Evolutionary conservation across 768 basidiomycete genomes (phyloP).

Genomic region (Pholiota microspora): DNA sequence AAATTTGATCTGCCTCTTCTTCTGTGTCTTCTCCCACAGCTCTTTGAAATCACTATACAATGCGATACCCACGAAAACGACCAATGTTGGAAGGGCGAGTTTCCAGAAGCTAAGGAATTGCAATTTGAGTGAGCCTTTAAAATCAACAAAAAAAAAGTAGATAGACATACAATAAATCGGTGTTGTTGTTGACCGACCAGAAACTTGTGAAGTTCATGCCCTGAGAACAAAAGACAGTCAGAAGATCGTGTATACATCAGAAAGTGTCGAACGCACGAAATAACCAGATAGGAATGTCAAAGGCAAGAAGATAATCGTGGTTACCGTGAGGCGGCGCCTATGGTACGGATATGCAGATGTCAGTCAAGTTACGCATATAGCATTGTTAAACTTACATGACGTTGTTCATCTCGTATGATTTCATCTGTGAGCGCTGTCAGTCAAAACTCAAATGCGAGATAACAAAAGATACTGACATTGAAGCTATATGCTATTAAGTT

Average conservation of each 20-base stretch:
- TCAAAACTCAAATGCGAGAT: background rate
- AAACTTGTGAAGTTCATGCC: slow-evolving; percentile 65
- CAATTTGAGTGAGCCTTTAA: background rate
- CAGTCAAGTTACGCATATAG: background rate
- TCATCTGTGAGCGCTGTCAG: slow-evolving; percentile 29
- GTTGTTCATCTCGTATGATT: slow-evolving; percentile 76
- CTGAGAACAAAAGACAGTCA: slow-evolving; percentile 27
- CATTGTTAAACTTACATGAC: slow-evolving; percentile 48
- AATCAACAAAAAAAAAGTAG: background rate
- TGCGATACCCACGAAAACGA: slow-evolving; percentile 49
- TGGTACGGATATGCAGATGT: background rate
- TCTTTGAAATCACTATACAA: slow-evolving; percentile 47
- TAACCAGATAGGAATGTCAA: slow-evolving; percentile 72
- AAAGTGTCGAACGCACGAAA: slow-evolving; percentile 33
- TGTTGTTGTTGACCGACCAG: slow-evolving; percentile 40
- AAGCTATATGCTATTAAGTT: slow-evolving; percentile 75
- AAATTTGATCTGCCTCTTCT: slow-evolving; percentile 24
- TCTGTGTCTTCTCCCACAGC: slow-evolving; percentile 43
- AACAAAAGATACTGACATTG: slow-evolving; percentile 32
- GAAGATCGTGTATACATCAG: background rate
- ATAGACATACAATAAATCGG: slow-evolving; percentile 42
- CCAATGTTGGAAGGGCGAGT: slow-evolving; percentile 59
- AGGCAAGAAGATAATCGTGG: slow-evolving; percentile 70
- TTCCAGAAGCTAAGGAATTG: slow-evolving; percentile 59
- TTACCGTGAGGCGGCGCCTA: slow-evolving; percentile 64